Evolutionary conservation across 1,284 basidiomycete species (phyloP).

Genomic region (Puccinia coronata): DNA sequence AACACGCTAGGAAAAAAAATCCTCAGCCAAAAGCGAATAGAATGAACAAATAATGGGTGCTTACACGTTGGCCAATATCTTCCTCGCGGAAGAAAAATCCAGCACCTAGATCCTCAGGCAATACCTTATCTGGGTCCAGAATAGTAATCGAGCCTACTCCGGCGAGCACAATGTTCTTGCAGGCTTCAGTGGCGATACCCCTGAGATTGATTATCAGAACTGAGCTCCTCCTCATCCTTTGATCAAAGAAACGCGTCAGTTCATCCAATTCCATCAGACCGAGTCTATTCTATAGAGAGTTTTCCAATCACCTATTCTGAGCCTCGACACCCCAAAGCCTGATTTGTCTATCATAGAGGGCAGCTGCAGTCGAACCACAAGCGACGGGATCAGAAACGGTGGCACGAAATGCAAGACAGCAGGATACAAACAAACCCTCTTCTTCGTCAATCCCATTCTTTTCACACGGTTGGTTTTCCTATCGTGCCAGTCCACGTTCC

Average conservation of each 20-base stretch:
- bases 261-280: background rate
- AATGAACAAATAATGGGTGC: background rate
- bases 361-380: conserved; percentile 14
- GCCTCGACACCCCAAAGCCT: conserved; percentile 46
- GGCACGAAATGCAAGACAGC: background rate
- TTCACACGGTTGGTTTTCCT: background rate
- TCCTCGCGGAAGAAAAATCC: conserved; percentile 92
- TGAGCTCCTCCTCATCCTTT: conserved; percentile 39
- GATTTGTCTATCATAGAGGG: conserved; percentile 47
- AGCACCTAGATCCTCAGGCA: conserved; percentile 76
- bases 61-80: conserved; percentile 69
- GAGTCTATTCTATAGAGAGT: too few species aligned
- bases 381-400: background rate
- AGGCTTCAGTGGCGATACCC: conserved; percentile 87
- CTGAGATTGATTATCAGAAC: conserved; percentile 77
- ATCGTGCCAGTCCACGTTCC: background rate
- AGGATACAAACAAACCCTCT: conserved; percentile 27
- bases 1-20: conserved; percentile 67
- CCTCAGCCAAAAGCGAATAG: conserved; percentile 43
- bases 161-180: conserved; percentile 78
- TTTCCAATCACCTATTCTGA: conserved; percentile 36
- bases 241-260: background rate
- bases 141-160: conserved; percentile 65
- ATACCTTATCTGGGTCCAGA: conserved; percentile 63
- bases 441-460: conserved; percentile 48